Conservation (phyloP, 371 early-diverging fungal species). For the Circinella minor region DNA sequence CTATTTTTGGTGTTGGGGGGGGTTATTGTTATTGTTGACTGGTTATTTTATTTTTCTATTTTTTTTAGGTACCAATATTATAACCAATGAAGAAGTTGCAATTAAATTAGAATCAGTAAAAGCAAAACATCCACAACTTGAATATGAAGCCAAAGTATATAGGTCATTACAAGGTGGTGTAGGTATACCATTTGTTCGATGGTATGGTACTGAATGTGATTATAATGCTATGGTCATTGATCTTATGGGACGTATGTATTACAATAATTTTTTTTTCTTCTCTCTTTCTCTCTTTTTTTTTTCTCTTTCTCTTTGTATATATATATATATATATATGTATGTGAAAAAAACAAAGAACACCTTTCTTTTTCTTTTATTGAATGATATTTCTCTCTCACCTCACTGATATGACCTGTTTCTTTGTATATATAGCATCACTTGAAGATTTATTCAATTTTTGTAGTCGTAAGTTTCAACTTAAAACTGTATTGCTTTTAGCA, state of each 20-base stretch:
- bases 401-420: no score
- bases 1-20: no score
- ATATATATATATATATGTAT: no score
- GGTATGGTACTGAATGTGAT: slow-evolving; percentile 92
- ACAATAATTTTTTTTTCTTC: not conserved
- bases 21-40: not conserved
- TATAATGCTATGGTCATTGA: slow-evolving; percentile 99
- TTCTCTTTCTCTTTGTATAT: not conserved
- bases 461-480: slow-evolving; percentile 96
- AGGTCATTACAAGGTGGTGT: slow-evolving; percentile 93
- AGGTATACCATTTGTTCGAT: slow-evolving; percentile 95
- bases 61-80: slow-evolving; percentile 81
- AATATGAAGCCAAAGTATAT: slow-evolving; percentile 97
- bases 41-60: no score
- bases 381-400: no score
- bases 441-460: slow-evolving; percentile 99
- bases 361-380: no score
- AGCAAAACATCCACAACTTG: slow-evolving; percentile 96
- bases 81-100: slow-evolving; percentile 96
- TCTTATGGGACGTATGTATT: slow-evolving; percentile 87
- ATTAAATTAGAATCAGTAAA: slow-evolving; percentile 94
- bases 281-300: not conserved
- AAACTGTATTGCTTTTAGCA: slow-evolving; percentile 97
- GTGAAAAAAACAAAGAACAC: no score
- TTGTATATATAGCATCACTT: slow-evolving; percentile 63